Conservation (phyloP, 2,329 filamentous ascomycete genomes). For the Tolypocladium ovalisporum region DNA sequence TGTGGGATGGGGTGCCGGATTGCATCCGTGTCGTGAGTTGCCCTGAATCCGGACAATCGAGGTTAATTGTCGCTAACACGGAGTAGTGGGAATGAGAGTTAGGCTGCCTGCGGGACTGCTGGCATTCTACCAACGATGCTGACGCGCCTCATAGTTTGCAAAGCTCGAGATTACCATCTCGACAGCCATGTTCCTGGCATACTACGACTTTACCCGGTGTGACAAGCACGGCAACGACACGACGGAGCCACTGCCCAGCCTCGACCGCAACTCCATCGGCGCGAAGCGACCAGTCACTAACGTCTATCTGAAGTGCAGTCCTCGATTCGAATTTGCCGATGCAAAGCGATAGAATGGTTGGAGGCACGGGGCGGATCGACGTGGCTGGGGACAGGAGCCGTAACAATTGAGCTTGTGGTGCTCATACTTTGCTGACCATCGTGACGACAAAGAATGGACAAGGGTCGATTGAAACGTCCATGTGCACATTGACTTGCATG, state of each 20-base stretch:
- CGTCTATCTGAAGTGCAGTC: constrained; percentile 3
- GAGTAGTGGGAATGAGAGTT: constrained; percentile 4
- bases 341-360: not conserved
- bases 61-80: not conserved
- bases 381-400: not conserved
- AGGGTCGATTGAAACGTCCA: too few species aligned
- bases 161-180: constrained; percentile 42
- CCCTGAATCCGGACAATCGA: too few species aligned
- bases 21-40: constrained; percentile 23
- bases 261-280: constrained; percentile 6
- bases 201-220: constrained; percentile 34
- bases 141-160: constrained; percentile 27
- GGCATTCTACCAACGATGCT: not conserved
- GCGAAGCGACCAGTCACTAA: constrained; percentile 8
- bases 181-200: constrained; percentile 34
- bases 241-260: constrained; percentile 3
- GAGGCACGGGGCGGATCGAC: too few species aligned
- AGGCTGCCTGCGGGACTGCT: not conserved
- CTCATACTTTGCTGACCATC: not conserved
- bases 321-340: not conserved
- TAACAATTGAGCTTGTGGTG: not conserved
- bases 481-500: too few species aligned
- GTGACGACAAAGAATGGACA: not conserved
- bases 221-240: constrained; percentile 24
- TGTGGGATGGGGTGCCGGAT: constrained; percentile 23